Evolutionary conservation across 495 filamentous ascomycete species (phyloP), one percentile per base, ranked within the genome.

Genomic region (Aspergillus indologenus): DNA sequence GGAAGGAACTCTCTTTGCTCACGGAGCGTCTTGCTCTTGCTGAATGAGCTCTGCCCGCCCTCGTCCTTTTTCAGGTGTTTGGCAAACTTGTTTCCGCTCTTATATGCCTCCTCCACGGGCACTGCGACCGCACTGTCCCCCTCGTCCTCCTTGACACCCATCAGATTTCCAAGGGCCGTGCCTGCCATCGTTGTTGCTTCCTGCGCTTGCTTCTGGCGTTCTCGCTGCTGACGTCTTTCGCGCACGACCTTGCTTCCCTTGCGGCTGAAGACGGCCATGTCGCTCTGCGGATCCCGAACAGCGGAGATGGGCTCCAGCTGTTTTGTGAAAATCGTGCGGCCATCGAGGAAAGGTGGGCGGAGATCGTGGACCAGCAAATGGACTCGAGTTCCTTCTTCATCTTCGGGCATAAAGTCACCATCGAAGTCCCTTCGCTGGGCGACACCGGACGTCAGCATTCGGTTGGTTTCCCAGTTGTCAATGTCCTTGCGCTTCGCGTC

Each of bases 401-500:
- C 94, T 50, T 97, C 92, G 49, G 92, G 89, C 58, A 88, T 84
- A 58, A 96, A 93, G 62, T 92, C 90, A 21, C 82, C 79, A 29
- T 87, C 86, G 62, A 89, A 83, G 63, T 93, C 89, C 60, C 90
- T 79, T 71, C 93, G 77, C 71, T 98, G 95, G 17, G 95, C 95
- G 49, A 98, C 93, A 53, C 91, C 93, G 14, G 91, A 96, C 0
- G 91, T 95, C 45, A 98, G 85, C 95, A 99, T 97, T 42, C 94
- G 90, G 74, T 99, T 98, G 17, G 92, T 92, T 70, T 98, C 94
- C 94, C 94, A 98, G 24, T 91, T 92, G 79, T 98, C 94, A 22
- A 89, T 88, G 68, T 97, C 94, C 69, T 92, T 92, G 74, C 96
- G 90, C 71, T 88, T 92, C 69, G 75, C 77, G 57, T 79, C 73